A percentile compares a stretch with the other conserved stretches of the same genome.
Conservation (phyloP, 805 yeast species). For the Metschnikowia sp. region DNA sequence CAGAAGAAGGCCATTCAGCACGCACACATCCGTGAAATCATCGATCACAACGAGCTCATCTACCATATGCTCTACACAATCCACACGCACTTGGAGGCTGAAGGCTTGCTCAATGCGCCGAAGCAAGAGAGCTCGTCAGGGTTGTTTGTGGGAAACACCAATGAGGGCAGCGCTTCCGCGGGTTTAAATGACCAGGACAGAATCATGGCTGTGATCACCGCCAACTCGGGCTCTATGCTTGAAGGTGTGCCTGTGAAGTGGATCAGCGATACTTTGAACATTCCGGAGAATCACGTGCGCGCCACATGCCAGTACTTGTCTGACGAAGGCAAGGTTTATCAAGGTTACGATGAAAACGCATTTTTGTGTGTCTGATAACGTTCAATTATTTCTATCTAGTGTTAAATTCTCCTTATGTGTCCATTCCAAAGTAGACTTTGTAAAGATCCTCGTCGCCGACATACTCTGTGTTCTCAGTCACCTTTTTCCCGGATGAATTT, state of each 20-base stretch:
- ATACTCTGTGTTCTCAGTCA: slow-evolving; percentile 9
- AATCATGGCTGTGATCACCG: slow-evolving; percentile 47
- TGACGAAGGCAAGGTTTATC: slow-evolving; percentile 67
- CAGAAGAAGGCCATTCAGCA: slow-evolving; percentile 63
- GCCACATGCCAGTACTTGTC: slow-evolving; percentile 51
- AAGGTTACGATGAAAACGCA: slow-evolving; percentile 65
- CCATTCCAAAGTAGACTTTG: slow-evolving; percentile 14
- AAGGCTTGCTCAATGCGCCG: slow-evolving; percentile 37
- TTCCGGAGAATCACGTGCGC: slow-evolving; percentile 48
- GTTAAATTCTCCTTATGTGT: not conserved
- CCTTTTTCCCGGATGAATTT: slow-evolving; percentile 2
- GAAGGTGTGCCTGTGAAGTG: slow-evolving; percentile 74
- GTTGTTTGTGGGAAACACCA: slow-evolving; percentile 27
- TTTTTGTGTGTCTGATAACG: slow-evolving; percentile 33
- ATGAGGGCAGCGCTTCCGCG: slow-evolving; percentile 22
- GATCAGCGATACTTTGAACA: slow-evolving; percentile 53
- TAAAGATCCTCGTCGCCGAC: slow-evolving; percentile 14
- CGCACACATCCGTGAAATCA: slow-evolving; percentile 54
- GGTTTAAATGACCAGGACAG: slow-evolving; percentile 32
- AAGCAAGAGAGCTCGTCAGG: slow-evolving; percentile 21
- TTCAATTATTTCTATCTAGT: not conserved
- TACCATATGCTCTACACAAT: slow-evolving; percentile 68
- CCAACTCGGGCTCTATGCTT: slow-evolving; percentile 54
- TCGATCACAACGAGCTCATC: slow-evolving; percentile 63
- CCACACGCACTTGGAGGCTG: slow-evolving; percentile 51